Conservation (phyloP, 345 rosid species). For the Boechera stricta region DNA sequence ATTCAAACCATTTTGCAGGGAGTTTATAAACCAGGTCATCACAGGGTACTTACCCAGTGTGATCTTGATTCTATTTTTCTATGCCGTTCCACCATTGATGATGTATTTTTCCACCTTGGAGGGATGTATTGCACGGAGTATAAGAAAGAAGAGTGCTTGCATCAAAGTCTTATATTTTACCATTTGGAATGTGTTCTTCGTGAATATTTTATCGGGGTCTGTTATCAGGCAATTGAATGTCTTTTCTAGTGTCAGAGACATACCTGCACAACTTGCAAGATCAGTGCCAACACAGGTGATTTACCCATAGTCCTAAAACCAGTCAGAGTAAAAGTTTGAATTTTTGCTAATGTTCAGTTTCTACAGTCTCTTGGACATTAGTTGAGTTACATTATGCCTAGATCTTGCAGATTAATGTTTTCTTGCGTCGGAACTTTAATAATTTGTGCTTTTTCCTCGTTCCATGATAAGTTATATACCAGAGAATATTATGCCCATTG, state of each 20-base stretch:
- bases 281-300: slow-evolving; percentile 83
- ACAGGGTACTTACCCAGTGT: slow-evolving; percentile 98
- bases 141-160: slow-evolving; percentile 85
- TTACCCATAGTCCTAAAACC: slow-evolving; percentile 19
- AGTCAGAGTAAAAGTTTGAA: not conserved
- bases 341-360: not conserved
- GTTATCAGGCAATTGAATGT: slow-evolving; percentile 61
- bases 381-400: slow-evolving; percentile 6
- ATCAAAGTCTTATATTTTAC: slow-evolving; percentile 83
- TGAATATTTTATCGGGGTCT: slow-evolving; percentile 84
- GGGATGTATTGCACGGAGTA: slow-evolving; percentile 75
- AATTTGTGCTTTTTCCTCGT: not conserved
- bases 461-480: not conserved
- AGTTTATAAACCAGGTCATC: slow-evolving; percentile 59
- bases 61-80: slow-evolving; percentile 68
- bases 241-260: slow-evolving; percentile 64
- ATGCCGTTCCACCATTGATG: slow-evolving; percentile 88
- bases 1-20: slow-evolving; percentile 53
- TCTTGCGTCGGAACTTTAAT: too few relatives aligned
- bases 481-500: not conserved
- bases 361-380: slow-evolving; percentile 5
- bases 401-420: not conserved
- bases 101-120: slow-evolving; percentile 81
- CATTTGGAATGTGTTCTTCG: slow-evolving; percentile 96
- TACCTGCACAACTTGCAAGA: slow-evolving; percentile 77